phyloP scores from a whole-genome alignment of 2,329 filamentous ascomycete genomes.

The Colletotrichum limetticola region DNA sequence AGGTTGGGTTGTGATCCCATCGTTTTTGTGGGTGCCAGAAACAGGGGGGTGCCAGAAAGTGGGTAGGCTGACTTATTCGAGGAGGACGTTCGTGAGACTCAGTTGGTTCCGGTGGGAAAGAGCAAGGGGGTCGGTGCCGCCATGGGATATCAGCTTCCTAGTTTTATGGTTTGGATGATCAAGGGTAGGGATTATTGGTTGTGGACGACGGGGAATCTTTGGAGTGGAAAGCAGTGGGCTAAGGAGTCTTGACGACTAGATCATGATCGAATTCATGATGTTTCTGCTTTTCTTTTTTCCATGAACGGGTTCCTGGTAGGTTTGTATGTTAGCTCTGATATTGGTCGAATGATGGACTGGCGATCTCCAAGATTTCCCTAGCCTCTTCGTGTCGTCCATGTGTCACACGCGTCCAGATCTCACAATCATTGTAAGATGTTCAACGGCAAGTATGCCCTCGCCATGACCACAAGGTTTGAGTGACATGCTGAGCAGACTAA shows the following conservation, averaged over 20 bases:
- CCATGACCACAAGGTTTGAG: no score
- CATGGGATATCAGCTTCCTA: constrained; percentile 55
- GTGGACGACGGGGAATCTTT: constrained; percentile 57
- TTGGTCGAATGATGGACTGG: no score
- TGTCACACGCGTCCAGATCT: not conserved
- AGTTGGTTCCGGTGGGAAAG: constrained; percentile 58
- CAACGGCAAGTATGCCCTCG: no score
- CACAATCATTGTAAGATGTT: no score
- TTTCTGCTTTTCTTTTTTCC: not conserved
- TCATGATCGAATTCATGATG: not conserved
- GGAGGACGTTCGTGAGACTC: constrained; percentile 56
- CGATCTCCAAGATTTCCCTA: not conserved
- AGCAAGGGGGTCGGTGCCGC: constrained; percentile 56
- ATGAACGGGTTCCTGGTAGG: accelerated
- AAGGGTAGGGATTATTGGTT: constrained; percentile 64
- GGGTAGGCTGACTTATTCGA: no score
- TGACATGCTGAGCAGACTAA: no score
- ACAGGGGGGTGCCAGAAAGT: no score
- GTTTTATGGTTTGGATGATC: constrained; percentile 58
- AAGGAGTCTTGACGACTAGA: constrained; percentile 48
- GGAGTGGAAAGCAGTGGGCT: constrained; percentile 62
- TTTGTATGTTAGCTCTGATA: not conserved
- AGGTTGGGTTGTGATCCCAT: no score
- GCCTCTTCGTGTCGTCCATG: not conserved
- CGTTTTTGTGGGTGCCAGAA: no score